Base-by-base conservation (phyloP, 2,329 filamentous ascomycete species). In the Cladophialophora carrionii region DNA sequence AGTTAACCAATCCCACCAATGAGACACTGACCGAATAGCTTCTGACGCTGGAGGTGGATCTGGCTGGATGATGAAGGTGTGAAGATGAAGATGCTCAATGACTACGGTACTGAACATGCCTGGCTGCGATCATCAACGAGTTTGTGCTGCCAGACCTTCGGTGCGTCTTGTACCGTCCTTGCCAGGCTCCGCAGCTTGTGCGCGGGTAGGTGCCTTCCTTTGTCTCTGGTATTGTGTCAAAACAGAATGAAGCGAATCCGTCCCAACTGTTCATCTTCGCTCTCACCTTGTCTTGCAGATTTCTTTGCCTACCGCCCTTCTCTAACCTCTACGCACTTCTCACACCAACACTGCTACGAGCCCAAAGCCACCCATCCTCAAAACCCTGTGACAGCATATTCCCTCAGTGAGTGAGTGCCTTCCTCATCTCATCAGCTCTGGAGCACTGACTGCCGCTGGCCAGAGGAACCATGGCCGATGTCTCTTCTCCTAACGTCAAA, bases 171-270 rank as follows among this genome's bases (percentile, higher is more conserved):
- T 26, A 22, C 56, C 46, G 34, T 31, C 56, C 17, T 24, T 12
- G 20, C 29, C 46, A 29, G 43, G 2, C 8, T 34, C 43, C n/a
- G 56, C n/a, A 22, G 14, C 24, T 51, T 24, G 43, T 4, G 8
- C 20, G 48, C 41, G 26, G 43, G 56, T 24, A 51, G 17, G 56
- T 51, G 22, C 56, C 31, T 58, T 51, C 56, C 56, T 49, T 58
- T 34, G 56, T 49, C 29, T 24, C 55, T 48, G 26, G 41, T 32
- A 26, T 9, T 46, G 26, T 29, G 10, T 46, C 17, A 31, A 31
- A 26, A 32, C 37, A 31, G 6, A 22, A 14, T 29, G 22, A 34
- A 48, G 55, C 48, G 56, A 58, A 58, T 26, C 37, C n/a, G 17
- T n/a, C 26, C 24, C 41, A 29, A 17, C 12, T 32, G 41, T 49